A percentile compares a stretch with the other conserved stretches of the same genome.
Evolutionary conservation across 1,284 basidiomycete species (phyloP).

Genomic region (Cronartium quercuum): DNA sequence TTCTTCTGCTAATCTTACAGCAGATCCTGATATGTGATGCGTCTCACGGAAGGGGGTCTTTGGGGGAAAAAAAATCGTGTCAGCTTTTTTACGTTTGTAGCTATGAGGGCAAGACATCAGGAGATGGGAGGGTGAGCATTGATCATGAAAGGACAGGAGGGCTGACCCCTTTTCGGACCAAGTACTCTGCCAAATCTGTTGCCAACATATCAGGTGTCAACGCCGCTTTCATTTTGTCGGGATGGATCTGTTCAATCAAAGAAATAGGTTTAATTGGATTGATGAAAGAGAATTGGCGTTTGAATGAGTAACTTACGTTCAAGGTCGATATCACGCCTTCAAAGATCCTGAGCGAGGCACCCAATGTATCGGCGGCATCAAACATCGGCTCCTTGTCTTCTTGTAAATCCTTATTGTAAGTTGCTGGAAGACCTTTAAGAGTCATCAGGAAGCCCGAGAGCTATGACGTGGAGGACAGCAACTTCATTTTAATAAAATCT

Average conservation of each 20-base stretch:
- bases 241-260: slow-evolving; percentile 62
- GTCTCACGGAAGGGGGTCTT: slow-evolving; percentile 89
- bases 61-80: not conserved
- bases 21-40: slow-evolving; percentile 92
- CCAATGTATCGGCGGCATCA: slow-evolving; percentile 82
- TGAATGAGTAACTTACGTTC: slow-evolving; percentile 5
- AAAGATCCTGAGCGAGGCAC: slow-evolving; percentile 83
- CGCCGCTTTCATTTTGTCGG: slow-evolving; percentile 78
- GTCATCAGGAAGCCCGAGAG: slow-evolving; percentile 99
- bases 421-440: slow-evolving; percentile 91
- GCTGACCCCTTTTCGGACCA: slow-evolving; percentile 91
- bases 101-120: not conserved
- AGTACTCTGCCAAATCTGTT: slow-evolving; percentile 94
- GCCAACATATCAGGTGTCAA: slow-evolving; percentile 95
- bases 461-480: too few species aligned
- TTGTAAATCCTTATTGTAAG: slow-evolving; percentile 98
- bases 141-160: too few species aligned
- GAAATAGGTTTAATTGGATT: not conserved
- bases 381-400: slow-evolving; percentile 98
- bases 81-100: slow-evolving; percentile 14
- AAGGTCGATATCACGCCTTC: slow-evolving; percentile 85
- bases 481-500: too few species aligned
- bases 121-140: not conserved
- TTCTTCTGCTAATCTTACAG: slow-evolving; percentile 86
- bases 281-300: not conserved